phyloP scores from a whole-genome alignment of 441 rosid genomes.

The Bruguiera hainesii region DNA sequence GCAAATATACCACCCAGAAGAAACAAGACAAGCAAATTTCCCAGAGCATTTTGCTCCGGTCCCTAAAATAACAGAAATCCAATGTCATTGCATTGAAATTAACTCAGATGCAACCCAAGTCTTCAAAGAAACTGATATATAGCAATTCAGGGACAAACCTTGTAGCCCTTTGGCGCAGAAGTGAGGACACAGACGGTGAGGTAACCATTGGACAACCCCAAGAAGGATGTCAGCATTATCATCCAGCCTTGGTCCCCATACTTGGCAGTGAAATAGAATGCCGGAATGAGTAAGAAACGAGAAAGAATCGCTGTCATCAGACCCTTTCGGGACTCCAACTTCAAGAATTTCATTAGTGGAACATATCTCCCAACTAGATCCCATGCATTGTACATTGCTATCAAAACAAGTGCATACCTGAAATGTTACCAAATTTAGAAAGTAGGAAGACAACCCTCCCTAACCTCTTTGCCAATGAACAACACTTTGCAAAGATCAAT shows the following conservation, averaged over 20 bases:
- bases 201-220: conserved; percentile 62
- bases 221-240: conserved; percentile 56
- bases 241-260: conserved; percentile 76
- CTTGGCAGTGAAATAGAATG: conserved; percentile 64
- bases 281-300: conserved; percentile 50
- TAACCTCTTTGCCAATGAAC: not conserved
- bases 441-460: not conserved
- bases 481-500: not conserved
- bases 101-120: too few species aligned
- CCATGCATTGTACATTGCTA: conserved; percentile 58
- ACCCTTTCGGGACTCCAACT: conserved; percentile 49
- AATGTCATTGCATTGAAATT: not conserved
- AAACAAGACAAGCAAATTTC: conserved; percentile 64
- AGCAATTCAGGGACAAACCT: conserved; percentile 32
- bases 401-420: conserved; percentile 64
- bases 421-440: not conserved
- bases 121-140: too few species aligned
- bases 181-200: conserved; percentile 64
- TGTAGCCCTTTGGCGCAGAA: conserved; percentile 56
- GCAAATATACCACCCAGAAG: conserved; percentile 62
- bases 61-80: conserved; percentile 40
- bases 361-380: conserved; percentile 58
- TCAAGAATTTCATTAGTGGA: conserved; percentile 41
- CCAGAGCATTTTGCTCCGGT: conserved; percentile 81
- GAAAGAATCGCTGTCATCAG: conserved; percentile 34